Evolutionary conservation across 495 filamentous ascomycete genomes (phyloP).

Genomic region (Podospora pseudoanserina): DNA sequence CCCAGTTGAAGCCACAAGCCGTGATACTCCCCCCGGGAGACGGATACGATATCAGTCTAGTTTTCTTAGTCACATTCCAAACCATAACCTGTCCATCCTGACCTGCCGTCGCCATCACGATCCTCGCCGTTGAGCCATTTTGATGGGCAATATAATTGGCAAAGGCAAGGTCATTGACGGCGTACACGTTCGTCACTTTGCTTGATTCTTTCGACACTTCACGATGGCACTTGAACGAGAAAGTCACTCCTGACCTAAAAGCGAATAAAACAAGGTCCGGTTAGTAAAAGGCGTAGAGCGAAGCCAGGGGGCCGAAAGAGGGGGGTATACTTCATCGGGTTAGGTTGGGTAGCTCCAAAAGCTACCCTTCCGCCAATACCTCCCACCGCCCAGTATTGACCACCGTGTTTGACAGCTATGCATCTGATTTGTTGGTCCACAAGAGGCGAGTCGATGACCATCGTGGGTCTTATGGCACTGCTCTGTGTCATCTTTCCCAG

Average conservation of each 20-base stretch:
- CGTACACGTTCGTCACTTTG: conserved; percentile 67
- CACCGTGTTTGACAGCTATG: conserved; percentile 79
- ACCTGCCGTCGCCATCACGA: conserved; percentile 88
- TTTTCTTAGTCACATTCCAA: conserved; percentile 87
- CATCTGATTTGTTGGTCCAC: conserved; percentile 79
- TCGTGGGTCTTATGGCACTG: conserved; percentile 67
- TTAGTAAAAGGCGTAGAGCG: not conserved
- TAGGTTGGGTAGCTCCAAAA: conserved; percentile 85
- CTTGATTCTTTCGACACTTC: conserved; percentile 56
- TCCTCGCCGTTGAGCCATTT: conserved; percentile 45
- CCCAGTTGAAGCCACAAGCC: conserved; percentile 70
- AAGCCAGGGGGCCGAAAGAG: not conserved
- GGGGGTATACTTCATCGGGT: conserved; percentile 64
- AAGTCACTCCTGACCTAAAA: conserved; percentile 47
- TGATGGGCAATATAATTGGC: conserved; percentile 44
- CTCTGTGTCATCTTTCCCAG: conserved; percentile 50
- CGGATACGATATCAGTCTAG: conserved; percentile 84
- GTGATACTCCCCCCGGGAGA: conserved; percentile 76
- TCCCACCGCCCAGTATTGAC: conserved; percentile 78
- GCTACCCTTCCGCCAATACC: conserved; percentile 87
- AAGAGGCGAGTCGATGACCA: conserved; percentile 77
- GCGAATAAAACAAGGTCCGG: not conserved
- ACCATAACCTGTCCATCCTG: conserved; percentile 86
- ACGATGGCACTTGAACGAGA: conserved; percentile 88
- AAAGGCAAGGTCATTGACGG: conserved; percentile 86